Evolutionary conservation across 2,329 filamentous ascomycete genomes (phyloP), one percentile per base, ranked within the genome.

Genomic region (Parafenestella ontariensis): DNA sequence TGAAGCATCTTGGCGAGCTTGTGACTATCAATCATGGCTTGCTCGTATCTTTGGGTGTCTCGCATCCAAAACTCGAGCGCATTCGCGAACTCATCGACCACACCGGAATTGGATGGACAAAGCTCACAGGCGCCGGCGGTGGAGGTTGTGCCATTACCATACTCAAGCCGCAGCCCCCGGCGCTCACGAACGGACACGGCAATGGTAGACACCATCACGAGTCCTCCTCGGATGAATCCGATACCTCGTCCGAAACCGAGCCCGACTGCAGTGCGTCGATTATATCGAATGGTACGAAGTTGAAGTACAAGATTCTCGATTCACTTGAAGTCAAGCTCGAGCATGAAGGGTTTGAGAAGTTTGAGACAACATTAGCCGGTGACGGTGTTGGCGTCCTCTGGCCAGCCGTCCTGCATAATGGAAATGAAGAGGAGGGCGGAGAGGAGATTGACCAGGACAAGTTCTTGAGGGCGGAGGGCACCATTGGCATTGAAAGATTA

Each of bases 71-170:
- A 42, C 83, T 99, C 23, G 95, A 99, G 78, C 87, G 94, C 28
- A 88, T 99, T 65, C 87, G 95, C 58, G 94, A 96, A 77, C 81
- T 99, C 39, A 77, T 77, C 44, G 94, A 99, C 64, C 87, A 95
- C 65, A 86, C 92, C 52, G 90, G 89, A 36, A 90, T 97, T 51
- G 95, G 95, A 26, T 99, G 93, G 93, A 97, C 95, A 11, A 99
- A 99, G 76, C 84, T 99, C 52, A 99, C 95, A 0, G 95, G 95
- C 29, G 95, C 95, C 1, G 95, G 95, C 20, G 96, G 95, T 11
- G 96, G 95, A 52, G 95, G 95, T 2, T 98, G 96, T 76, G 94
- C 93, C 3, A 98, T 99, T 64, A 96, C 94, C 0, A 81, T 99
- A 3, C 81, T 99, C 44, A 89, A 89, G 61, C 90, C 91, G 0